These are phyloP conservation scores for Wallacemonas sp. DNA, from an alignment of 208 protist species.

Conservation along the genomic window DNA sequence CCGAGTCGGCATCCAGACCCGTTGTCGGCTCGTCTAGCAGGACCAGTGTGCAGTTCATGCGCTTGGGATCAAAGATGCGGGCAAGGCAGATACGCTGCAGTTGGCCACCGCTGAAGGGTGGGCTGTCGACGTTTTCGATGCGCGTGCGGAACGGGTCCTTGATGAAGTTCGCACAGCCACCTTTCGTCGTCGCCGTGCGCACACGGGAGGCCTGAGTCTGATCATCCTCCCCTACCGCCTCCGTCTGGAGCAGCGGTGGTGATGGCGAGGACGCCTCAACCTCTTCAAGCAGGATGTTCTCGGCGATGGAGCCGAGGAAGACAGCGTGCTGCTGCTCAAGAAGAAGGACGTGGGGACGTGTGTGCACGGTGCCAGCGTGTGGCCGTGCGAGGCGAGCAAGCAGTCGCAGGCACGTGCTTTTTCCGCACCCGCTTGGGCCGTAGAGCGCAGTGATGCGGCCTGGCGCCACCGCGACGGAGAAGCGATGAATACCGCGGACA, in stretches of 20 bases:
- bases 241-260: no score
- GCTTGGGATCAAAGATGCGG: conserved; percentile 43
- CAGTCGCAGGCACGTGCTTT: conserved; percentile 75
- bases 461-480: conserved; percentile 35
- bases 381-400: conserved; percentile 55
- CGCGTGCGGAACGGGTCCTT: conserved; percentile 51
- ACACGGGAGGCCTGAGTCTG: conserved; percentile 13
- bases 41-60: conserved; percentile 42
- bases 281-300: conserved; percentile 72
- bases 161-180: conserved; percentile 54
- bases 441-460: conserved; percentile 64
- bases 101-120: conserved; percentile 81
- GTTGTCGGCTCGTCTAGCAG: conserved; percentile 83
- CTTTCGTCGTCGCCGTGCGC: conserved; percentile 30
- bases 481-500: conserved; percentile 32
- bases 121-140: conserved; percentile 74
- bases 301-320: conserved; percentile 70
- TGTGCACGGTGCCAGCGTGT: conserved; percentile 46
- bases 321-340: conserved; percentile 82
- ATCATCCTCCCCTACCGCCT: no score
- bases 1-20: conserved; percentile 50
- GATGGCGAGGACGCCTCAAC: no score
- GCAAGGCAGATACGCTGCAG: conserved; percentile 81
- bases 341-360: conserved; percentile 42
- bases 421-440: conserved; percentile 76